These are phyloP conservation scores for Beauveria sp. DNA, from an alignment of 2,329 filamentous ascomycete genomes.

Conservation along the genomic window DNA sequence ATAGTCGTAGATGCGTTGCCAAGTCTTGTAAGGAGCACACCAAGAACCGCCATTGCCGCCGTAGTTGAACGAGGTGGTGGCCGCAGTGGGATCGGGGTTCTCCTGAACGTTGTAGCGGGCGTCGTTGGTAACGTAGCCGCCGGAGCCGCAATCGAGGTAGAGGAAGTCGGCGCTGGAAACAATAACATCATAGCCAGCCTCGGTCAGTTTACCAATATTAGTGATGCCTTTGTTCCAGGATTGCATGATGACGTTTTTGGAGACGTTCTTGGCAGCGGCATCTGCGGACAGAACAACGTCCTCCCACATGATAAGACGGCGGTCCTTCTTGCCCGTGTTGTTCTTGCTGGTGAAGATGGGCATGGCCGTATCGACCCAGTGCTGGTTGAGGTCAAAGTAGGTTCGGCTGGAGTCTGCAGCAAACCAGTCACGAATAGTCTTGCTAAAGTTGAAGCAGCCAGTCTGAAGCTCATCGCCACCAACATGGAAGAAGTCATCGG, in stretches of 20 bases:
- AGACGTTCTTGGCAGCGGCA: conserved; percentile 36
- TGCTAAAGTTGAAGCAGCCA: conserved; percentile 49
- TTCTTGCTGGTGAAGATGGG: conserved; percentile 36
- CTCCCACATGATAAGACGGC: conserved; percentile 51
- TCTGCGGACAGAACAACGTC: conserved; percentile 37
- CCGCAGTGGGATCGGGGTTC: conserved; percentile 36
- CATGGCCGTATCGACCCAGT: conserved; percentile 44
- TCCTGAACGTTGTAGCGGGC: conserved; percentile 45
- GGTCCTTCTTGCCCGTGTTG: conserved; percentile 26
- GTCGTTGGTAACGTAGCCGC: conserved; percentile 47
- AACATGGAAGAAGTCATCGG: conserved; percentile 47
- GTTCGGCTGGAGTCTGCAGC: conserved; percentile 33
- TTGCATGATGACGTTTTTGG: conserved; percentile 45
- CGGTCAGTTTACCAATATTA: conserved; percentile 44
- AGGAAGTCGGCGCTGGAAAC: conserved; percentile 49
- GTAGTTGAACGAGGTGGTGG: conserved; percentile 44
- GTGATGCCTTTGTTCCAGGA: conserved; percentile 45
- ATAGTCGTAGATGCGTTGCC: conserved; percentile 53
- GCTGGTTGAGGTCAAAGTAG: conserved; percentile 45
- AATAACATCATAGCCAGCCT: conserved; percentile 43
- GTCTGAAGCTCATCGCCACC: conserved; percentile 47
- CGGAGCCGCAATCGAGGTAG: conserved; percentile 49
- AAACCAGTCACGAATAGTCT: conserved; percentile 40
- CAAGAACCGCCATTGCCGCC: conserved; percentile 45
- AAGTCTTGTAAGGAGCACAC: conserved; percentile 52